A percentile compares a stretch with the other conserved stretches of the same genome.
These are phyloP conservation scores for Mychonastes homosphaera DNA, from an alignment of 139 green algal genomes.

Conservation along the genomic window DNA sequence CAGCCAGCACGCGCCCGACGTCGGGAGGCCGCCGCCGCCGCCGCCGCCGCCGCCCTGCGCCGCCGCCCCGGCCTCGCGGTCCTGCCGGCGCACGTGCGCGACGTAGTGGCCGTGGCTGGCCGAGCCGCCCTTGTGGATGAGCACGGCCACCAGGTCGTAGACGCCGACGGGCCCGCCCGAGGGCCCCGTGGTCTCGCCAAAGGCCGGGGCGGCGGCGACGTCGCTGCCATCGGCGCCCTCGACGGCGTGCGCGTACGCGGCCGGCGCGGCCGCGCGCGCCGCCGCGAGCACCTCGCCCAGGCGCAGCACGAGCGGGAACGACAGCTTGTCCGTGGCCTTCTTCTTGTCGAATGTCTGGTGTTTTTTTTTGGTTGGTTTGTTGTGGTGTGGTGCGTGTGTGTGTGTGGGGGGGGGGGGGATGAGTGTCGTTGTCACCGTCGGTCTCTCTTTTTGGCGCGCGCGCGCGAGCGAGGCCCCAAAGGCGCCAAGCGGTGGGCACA, in stretches of 20 bases:
- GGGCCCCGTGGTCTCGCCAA: neutral
- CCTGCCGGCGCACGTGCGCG: too few species aligned
- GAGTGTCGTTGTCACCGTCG: neutral
- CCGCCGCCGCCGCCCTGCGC: too few species aligned
- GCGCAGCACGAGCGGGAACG: slow-evolving; percentile 62
- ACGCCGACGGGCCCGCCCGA: neutral
- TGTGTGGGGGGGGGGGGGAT: neutral
- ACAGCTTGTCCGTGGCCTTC: slow-evolving; percentile 71
- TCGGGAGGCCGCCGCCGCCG: too few species aligned
- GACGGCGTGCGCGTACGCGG: neutral
- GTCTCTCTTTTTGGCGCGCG: neutral
- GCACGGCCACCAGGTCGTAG: slow-evolving; percentile 68
- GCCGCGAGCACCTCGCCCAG: slow-evolving; percentile 28
- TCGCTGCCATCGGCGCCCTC: neutral
- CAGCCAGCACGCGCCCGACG: slow-evolving; percentile 52
- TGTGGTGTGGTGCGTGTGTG: slow-evolving; percentile 1
- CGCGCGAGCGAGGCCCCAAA: neutral
- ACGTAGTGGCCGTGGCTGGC: slow-evolving; percentile 76
- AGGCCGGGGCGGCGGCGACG: neutral
- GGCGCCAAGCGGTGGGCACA: neutral
- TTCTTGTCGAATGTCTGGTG: slow-evolving; percentile 61
- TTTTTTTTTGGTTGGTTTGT: too few species aligned
- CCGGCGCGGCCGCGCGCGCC: neutral
- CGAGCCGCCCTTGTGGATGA: slow-evolving; percentile 73
- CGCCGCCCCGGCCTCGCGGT: too few species aligned